These are phyloP conservation scores for Ceratocystis albifundus DNA, from an alignment of 2,329 filamentous ascomycete genomes.

Conservation along the genomic window DNA sequence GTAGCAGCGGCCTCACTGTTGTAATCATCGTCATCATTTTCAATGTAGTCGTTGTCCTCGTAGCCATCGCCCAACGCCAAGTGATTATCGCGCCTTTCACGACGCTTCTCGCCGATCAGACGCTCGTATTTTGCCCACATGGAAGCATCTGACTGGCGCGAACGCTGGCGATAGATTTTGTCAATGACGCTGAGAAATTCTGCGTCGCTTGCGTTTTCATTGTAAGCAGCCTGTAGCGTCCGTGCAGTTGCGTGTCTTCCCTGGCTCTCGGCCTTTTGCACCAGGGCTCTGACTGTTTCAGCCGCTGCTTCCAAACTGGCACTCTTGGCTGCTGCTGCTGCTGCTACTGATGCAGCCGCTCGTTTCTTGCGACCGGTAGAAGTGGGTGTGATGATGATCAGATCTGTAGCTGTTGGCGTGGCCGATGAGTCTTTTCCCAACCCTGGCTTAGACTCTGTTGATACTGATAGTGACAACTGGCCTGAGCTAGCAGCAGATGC, in stretches of 20 bases:
- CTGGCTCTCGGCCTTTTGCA: constrained; percentile 46
- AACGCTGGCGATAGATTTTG: constrained; percentile 46
- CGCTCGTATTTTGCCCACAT: constrained; percentile 42
- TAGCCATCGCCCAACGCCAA: background rate
- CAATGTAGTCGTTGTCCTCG: background rate
- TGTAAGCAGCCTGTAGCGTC: constrained; percentile 49
- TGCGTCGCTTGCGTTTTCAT: constrained; percentile 42
- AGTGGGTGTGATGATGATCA: constrained; percentile 2
- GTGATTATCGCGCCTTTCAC: constrained; percentile 41
- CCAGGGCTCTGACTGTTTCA: constrained; percentile 40
- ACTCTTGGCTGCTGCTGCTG: constrained; percentile 21
- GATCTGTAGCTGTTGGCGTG: constrained; percentile 13
- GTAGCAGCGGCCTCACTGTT: background rate
- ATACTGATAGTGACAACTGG: background rate
- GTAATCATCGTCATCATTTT: background rate
- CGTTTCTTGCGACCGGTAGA: constrained; percentile 12
- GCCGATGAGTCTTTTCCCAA: background rate
- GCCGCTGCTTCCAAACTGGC: constrained; percentile 19
- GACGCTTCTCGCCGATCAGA: constrained; percentile 44
- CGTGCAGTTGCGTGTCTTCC: constrained; percentile 51
- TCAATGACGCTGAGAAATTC: constrained; percentile 47
- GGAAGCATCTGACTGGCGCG: constrained; percentile 45
- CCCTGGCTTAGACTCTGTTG: constrained; percentile 4
- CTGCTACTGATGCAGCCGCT: constrained; percentile 21
- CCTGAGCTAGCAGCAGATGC: constrained; percentile 8